Evolutionary conservation across 495 filamentous ascomycete genomes (phyloP).

Genomic region (Niebla homalea): DNA sequence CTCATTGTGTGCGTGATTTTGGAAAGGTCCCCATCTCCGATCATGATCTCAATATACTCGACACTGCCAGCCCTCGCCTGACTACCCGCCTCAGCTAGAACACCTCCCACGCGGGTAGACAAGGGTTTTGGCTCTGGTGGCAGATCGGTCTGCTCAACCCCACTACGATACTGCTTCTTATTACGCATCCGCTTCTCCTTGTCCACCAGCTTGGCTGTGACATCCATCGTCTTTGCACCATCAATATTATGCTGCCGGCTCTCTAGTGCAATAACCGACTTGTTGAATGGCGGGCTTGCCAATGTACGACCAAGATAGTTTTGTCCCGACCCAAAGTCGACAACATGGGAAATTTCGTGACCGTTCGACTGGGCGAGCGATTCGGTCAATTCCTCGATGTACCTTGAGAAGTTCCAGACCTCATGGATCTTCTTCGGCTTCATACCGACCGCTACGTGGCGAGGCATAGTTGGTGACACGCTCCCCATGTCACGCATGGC

Average conservation of each 20-base stretch:
- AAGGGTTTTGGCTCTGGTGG: background rate
- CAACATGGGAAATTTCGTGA: constrained; percentile 62
- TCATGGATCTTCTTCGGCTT: constrained; percentile 93
- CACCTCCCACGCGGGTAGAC: too few species aligned
- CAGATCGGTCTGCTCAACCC: background rate
- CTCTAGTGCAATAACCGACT: constrained; percentile 82
- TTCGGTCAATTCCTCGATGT: constrained; percentile 36
- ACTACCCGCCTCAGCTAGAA: too few species aligned
- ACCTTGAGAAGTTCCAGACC: constrained; percentile 54
- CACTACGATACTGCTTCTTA: constrained; percentile 54
- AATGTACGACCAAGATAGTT: constrained; percentile 87
- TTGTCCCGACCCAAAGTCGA: constrained; percentile 93
- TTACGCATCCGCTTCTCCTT: constrained; percentile 57
- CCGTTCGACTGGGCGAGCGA: constrained; percentile 41
- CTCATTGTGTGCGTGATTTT: constrained; percentile 33
- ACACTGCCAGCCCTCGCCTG: constrained; percentile 12
- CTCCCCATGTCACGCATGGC: constrained; percentile 11
- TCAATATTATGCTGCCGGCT: constrained; percentile 71
- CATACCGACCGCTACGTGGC: constrained; percentile 76
- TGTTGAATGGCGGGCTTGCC: constrained; percentile 71
- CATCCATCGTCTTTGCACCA: constrained; percentile 72
- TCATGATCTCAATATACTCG: constrained; percentile 45
- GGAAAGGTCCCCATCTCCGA: constrained; percentile 47
- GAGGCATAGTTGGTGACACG: constrained; percentile 33
- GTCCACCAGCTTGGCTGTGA: constrained; percentile 54